Evolutionary conservation across 805 yeast genomes (phyloP), one percentile per base, ranked within the genome.

Genomic region (Blastobotrys chiropterorum): DNA sequence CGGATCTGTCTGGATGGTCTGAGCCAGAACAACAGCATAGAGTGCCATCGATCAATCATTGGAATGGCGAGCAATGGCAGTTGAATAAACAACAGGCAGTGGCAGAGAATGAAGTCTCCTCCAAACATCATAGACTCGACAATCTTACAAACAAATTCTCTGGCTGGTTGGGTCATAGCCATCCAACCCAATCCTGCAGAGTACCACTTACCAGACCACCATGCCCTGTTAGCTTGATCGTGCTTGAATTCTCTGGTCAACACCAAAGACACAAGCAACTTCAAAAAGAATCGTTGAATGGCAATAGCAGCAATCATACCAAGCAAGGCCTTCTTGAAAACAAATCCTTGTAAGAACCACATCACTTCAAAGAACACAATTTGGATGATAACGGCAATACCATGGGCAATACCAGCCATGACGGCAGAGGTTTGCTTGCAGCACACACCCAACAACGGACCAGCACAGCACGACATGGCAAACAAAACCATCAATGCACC

Each of bases 201-300:
- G 70, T 90, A 90, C 99, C 99, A 94, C 73, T 90, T 90, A 79
- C 99, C 99, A 53, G 96, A 87, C 99, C 99, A 94, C 95, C 95
- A 94, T 26, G 99, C 98, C 62, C 95, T 86, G 75, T 94, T 94
- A 38, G 98, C 77, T 67, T 84, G 88, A 72, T 92, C 97, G 63
- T 86, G 87, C 83, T 89, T 89, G 78, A 90, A 90, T 75, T 94
- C 99, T 77, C 99, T 83, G 49, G 97, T 88, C 67, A 95, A 76
- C 71, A 83, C 74, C 59, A 81, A 71, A 49, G 85, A 74, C 8
- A 96, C 87, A 77, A 94, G 76, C 62, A 85, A 68, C 77, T 90
- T 90, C 80, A 92, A 86, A 60, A 94, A 69, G 49, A 86, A 72
- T 74, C 97, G 83, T 77, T 95, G 96, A 64, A 87, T 75, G 72